Base-by-base conservation (phyloP, 441 rosid genomes). In the Euphorbia celastroides region DNA sequence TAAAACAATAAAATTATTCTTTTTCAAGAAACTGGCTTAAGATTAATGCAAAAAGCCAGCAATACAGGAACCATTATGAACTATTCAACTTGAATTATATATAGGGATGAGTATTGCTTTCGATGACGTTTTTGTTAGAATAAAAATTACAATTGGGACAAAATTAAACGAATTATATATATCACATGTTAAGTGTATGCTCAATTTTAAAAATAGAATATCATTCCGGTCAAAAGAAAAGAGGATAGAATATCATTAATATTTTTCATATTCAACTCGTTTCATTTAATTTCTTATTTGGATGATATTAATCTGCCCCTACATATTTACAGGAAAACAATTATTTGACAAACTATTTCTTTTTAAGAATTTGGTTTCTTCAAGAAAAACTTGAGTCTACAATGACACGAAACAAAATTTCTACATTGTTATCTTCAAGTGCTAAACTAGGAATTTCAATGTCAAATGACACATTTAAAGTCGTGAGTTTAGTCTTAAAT, bases 251-350 rank as follows among this genome's bases (percentile, higher is more conserved):
- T 46, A 46, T 46, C 7, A 46, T 2, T 46, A 20, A 2, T 46
- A 3, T 46, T 14, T 50, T 16, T n/a, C 8, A 50, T 50, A n/a
- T 50, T 5, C 23, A 50, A 50, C 55, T 50, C 22, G 8, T 50
- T 50, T n/a, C n/a, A n/a, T 17, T 50, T 50, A 1, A 50, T 17
- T 50, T 50, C 19, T 17, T 50, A 19, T 50, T 50, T 44, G n/a
- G n/a, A n/a, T n/a, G n/a, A n/a, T n/a, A 19, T 1, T 20, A 63
- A 23, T 42, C 11, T 51, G 17, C n/a, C 55, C 60, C 65, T 34
- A 57, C 65, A 50, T 54, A 25, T 62, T 46, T 63, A 55, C 51
- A 54, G 13, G 67, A 58, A 71, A 71, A 55, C 59, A n/a, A n/a
- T n/a, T n/a, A n/a, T n/a, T n/a, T n/a, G n/a, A n/a, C n/a, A n/a